Evolutionary conservation across 1,284 basidiomycete species (phyloP), one percentile per base, ranked within the genome.

Genomic region (Trichosporon asahii): DNA sequence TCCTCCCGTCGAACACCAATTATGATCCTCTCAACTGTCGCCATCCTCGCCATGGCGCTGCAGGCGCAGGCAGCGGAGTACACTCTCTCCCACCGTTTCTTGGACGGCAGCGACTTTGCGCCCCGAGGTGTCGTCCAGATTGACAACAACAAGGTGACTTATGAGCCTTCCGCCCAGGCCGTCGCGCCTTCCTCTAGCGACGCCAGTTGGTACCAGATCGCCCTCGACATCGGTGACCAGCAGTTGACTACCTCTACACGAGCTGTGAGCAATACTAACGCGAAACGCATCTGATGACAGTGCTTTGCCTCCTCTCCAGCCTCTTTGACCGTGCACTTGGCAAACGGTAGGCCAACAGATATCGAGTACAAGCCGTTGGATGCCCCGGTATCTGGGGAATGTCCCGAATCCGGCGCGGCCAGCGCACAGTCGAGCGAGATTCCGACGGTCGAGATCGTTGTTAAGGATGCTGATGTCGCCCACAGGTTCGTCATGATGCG

Each of bases 121-220:
- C 66, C 66, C n/a, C 73, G 73, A 23, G 73, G 73, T 8, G 29
- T 31, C 11, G 70, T 72, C 18, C 33, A 21, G 18, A 44, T 73
- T 40, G 68, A 68, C 7, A 49, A 23, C 29, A 46, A 57, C 49
- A 29, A 12, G 8, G 68, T 65, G n/a, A 35, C 35, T 9, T 72
- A 64, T 37, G 57, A 65, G 11, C 23, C 64, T 4, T 29, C 53
- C 35, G 18, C 57, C 29, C 35, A 15, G 4, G 68, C 60, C 8
- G 27, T 27, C 18, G 67, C 60, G 15, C 25, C 35, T 11, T n/a
- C 49, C 49, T 53, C 49, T 2, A 14, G 31, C 25, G 60, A 49
- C 9, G 29, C 31, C 9, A 44, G 35, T 29, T 74, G 73, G 73
- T 74, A 74, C 66, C 73, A 74, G 68, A 68, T 74, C n/a, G 73